These are phyloP conservation scores for Insectozyma bohioensis DNA, from an alignment of 1,139 yeast species.

Conservation along the genomic window DNA sequence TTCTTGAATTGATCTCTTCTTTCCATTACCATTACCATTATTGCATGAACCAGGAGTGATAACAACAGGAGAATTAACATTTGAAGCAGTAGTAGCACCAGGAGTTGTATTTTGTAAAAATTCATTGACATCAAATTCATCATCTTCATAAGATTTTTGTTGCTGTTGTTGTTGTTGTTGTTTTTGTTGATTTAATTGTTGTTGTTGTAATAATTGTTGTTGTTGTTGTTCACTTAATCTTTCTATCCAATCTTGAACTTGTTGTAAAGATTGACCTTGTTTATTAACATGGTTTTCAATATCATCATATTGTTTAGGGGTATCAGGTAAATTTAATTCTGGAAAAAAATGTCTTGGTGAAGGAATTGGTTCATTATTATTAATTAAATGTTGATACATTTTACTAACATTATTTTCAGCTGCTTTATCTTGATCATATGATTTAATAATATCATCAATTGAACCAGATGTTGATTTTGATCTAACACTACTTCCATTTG, in stretches of 20 bases:
- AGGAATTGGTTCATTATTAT: slow-evolving; percentile 24
- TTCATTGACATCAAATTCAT: slow-evolving; percentile 41
- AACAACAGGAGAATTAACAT: slow-evolving; percentile 13
- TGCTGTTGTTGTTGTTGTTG: slow-evolving; percentile 17
- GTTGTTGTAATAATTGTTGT: too few species aligned
- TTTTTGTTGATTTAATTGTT: slow-evolving; percentile 27
- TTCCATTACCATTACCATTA: slow-evolving; percentile 4
- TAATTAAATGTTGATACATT: slow-evolving; percentile 33
- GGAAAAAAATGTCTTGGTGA: slow-evolving; percentile 37
- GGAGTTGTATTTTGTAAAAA: slow-evolving; percentile 26
- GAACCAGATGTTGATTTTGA: slow-evolving; percentile 21
- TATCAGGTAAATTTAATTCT: slow-evolving; percentile 25
- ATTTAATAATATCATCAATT: slow-evolving; percentile 39
- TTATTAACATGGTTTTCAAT: slow-evolving; percentile 46
- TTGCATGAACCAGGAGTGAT: slow-evolving; percentile 14
- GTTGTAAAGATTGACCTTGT: slow-evolving; percentile 57
- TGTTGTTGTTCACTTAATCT: slow-evolving; percentile 41
- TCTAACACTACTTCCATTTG: slow-evolving; percentile 15
- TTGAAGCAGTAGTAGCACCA: slow-evolving; percentile 7
- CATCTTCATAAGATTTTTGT: slow-evolving; percentile 18
- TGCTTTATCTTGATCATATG: slow-evolving; percentile 18
- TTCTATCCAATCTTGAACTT: slow-evolving; percentile 60
- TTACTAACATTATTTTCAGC: slow-evolving; percentile 22
- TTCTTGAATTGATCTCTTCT: slow-evolving; percentile 21
- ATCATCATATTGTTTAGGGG: slow-evolving; percentile 9